These are phyloP conservation scores for Persicaria tinctoria DNA, from an alignment of 148 eudicot species.

Conservation along the genomic window DNA sequence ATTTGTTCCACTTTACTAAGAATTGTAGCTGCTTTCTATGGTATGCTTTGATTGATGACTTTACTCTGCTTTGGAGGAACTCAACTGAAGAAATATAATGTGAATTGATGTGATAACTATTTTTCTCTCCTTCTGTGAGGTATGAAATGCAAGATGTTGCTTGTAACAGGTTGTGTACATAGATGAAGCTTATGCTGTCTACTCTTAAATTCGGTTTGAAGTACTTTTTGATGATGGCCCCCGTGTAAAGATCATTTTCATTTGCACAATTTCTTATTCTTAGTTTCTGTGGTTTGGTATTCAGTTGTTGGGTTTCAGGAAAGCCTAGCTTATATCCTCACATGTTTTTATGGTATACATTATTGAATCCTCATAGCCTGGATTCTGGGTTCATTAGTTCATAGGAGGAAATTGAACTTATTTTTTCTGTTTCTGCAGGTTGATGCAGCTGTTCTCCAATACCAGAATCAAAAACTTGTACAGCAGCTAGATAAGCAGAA, in stretches of 20 bases:
- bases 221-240: not conserved
- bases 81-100: not conserved
- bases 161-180: not conserved
- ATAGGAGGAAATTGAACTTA: not conserved
- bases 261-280: not conserved
- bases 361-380: not conserved
- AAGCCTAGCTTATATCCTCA: not conserved
- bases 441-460: constrained; percentile 84
- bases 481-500: constrained; percentile 83
- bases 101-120: not conserved
- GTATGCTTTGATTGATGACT: not conserved
- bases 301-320: not conserved
- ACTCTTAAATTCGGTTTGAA: not conserved
- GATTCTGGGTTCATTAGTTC: not conserved
- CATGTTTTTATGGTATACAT: not conserved
- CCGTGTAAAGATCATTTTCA: not conserved
- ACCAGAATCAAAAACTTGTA: constrained; percentile 86
- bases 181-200: not conserved
- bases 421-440: constrained; percentile 38
- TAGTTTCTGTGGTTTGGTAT: not conserved
- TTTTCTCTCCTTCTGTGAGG: not conserved
- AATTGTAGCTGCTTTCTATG: not conserved
- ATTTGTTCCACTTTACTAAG: not conserved
- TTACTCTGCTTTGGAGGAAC: not conserved
- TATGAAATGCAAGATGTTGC: not conserved